Conservation (phyloP, 345 rosid species). For the Stellera chamaejasme region DNA sequence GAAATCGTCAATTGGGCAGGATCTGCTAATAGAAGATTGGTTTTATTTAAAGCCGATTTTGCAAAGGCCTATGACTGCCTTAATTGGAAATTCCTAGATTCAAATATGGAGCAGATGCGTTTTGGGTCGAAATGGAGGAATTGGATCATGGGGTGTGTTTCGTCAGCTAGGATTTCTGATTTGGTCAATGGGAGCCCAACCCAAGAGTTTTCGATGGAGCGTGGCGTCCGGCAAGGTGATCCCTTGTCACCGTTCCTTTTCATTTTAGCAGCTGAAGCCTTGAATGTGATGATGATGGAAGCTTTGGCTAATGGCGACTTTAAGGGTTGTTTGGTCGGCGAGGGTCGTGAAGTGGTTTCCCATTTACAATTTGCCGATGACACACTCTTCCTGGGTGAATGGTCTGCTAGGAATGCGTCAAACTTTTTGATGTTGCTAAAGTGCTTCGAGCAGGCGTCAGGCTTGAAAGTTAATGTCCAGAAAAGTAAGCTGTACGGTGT, state of each 20-base stretch:
- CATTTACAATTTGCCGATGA: neutral
- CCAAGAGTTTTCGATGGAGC: neutral
- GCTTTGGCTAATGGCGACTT: neutral
- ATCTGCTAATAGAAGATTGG: no score
- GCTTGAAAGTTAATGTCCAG: no score
- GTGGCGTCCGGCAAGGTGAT: neutral
- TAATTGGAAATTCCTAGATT: neutral
- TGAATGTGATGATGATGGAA: neutral
- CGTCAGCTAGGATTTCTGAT: neutral
- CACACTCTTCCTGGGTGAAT: neutral
- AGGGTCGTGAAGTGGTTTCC: neutral
- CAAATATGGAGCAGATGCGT: neutral
- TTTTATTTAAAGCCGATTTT: no score
- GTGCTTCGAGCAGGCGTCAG: no score
- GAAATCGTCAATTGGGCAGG: no score
- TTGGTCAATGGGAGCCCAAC: neutral
- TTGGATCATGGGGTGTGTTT: no score
- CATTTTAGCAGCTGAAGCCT: neutral
- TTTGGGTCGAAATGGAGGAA: neutral
- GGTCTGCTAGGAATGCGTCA: neutral
- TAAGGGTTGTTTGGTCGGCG: neutral
- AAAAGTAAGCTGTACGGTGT: no score
- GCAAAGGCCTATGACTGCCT: no score
- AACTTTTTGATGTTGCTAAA: neutral
- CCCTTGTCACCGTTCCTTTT: neutral